A percentile compares a stretch with the other conserved stretches of the same genome.
phyloP scores from a whole-genome alignment of 495 filamentous ascomycete genomes.

The Tuber indicum region DNA sequence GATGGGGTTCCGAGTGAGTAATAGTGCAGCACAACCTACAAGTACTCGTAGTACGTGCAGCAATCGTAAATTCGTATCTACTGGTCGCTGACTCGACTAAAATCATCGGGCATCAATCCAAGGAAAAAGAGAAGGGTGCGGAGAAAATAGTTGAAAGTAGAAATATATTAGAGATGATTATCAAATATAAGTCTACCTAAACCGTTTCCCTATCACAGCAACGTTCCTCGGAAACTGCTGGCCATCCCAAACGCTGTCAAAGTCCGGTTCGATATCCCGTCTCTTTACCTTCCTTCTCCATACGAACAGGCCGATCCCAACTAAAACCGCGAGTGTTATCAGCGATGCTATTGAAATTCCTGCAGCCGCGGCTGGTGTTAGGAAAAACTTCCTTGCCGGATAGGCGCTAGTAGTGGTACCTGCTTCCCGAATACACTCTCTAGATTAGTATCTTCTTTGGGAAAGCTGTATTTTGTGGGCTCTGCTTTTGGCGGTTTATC shows the following conservation, averaged over 20 bases:
- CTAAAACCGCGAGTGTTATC: background rate
- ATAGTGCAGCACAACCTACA: too few species aligned
- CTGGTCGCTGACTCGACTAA: background rate
- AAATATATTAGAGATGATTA: background rate
- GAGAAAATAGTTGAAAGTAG: background rate
- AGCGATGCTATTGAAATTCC: background rate
- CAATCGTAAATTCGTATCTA: background rate
- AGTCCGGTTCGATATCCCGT: background rate
- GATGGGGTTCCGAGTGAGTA: background rate
- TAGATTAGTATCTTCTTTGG: background rate
- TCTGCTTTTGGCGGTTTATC: background rate
- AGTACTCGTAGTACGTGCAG: too few species aligned
- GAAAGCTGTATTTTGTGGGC: background rate
- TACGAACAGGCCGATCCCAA: background rate
- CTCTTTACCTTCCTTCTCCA: background rate
- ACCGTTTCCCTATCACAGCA: background rate
- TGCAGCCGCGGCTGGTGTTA: background rate
- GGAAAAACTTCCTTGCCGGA: background rate
- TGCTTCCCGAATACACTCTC: background rate
- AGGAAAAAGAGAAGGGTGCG: background rate
- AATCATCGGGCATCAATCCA: background rate
- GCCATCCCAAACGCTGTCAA: background rate
- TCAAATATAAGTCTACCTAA: background rate
- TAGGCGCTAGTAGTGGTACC: background rate
- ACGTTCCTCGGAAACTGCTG: background rate